Conservation (phyloP, 1,284 basidiomycete genomes). For the Irpex sp. region DNA sequence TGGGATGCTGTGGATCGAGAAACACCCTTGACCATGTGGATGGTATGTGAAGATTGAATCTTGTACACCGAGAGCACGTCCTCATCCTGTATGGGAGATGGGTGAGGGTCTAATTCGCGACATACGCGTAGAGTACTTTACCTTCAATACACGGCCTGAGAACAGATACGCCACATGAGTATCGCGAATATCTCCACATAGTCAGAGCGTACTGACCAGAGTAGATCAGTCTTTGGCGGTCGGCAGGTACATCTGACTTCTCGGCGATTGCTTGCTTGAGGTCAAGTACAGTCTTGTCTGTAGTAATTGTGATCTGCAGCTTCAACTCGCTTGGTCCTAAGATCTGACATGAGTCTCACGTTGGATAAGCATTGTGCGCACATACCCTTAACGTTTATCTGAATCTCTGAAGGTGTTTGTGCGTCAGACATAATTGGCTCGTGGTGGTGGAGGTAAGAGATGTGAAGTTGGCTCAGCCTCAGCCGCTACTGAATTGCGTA, state of each 20-base stretch:
- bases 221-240: slow-evolving; percentile 84
- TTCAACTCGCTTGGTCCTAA: slow-evolving; percentile 87
- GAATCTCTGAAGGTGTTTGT: slow-evolving; percentile 47
- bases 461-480: slow-evolving; percentile 5
- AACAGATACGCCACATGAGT: not conserved
- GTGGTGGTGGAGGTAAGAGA: not conserved
- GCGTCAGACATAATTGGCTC: slow-evolving; percentile 8
- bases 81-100: slow-evolving; percentile 64
- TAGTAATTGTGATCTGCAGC: slow-evolving; percentile 76
- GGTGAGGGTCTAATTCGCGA: not conserved
- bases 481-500: not conserved
- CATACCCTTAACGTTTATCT: slow-evolving; percentile 74
- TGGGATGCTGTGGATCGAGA: slow-evolving; percentile 44
- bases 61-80: slow-evolving; percentile 82
- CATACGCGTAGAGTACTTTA: slow-evolving; percentile 21
- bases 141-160: slow-evolving; percentile 71
- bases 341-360: not conserved
- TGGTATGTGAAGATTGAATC: slow-evolving; percentile 82
- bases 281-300: slow-evolving; percentile 78
- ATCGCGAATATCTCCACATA: not conserved
- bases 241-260: slow-evolving; percentile 82
- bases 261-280: slow-evolving; percentile 84
- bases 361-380: not conserved
- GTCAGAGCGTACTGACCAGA: slow-evolving; percentile 54
- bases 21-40: slow-evolving; percentile 92